phyloP scores from a whole-genome alignment of 2,329 filamentous ascomycete species.

The Ceratocystis cacaofunesta region DNA sequence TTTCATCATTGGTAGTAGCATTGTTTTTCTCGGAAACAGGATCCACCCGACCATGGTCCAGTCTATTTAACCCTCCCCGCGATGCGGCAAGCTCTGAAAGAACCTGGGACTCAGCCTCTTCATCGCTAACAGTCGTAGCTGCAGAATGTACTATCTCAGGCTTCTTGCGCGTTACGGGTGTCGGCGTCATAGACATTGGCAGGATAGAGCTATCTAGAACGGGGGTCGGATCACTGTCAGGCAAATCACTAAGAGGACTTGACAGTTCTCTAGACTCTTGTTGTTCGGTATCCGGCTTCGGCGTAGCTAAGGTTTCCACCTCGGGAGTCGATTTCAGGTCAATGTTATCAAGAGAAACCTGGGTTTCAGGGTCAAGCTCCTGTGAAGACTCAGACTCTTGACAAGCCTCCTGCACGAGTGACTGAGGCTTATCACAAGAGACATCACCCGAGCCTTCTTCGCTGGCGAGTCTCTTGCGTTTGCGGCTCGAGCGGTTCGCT shows the following conservation, averaged over 20 bases:
- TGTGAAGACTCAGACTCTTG: background rate
- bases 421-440: background rate
- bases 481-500: slow-evolving; percentile 5
- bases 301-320: background rate
- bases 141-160: background rate
- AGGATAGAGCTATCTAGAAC: background rate
- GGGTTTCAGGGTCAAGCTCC: background rate
- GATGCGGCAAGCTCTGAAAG: slow-evolving; percentile 29
- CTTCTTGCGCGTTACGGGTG: too few relatives aligned
- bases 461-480: background rate
- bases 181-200: background rate
- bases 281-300: slow-evolving; percentile 9
- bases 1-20: background rate
- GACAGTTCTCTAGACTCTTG: slow-evolving; percentile 17
- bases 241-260: slow-evolving; percentile 14
- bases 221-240: slow-evolving; percentile 1
- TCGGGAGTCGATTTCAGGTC: background rate
- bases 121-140: slow-evolving; percentile 2
- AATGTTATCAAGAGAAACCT: slow-evolving; percentile 12
- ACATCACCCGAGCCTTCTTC: background rate
- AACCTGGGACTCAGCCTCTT: slow-evolving; percentile 27
- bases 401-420: background rate
- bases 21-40: background rate
- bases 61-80: background rate
- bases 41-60: background rate